phyloP scores from a whole-genome alignment of 2,329 filamentous ascomycete species.

The Neopestalotiopsis sp. region DNA sequence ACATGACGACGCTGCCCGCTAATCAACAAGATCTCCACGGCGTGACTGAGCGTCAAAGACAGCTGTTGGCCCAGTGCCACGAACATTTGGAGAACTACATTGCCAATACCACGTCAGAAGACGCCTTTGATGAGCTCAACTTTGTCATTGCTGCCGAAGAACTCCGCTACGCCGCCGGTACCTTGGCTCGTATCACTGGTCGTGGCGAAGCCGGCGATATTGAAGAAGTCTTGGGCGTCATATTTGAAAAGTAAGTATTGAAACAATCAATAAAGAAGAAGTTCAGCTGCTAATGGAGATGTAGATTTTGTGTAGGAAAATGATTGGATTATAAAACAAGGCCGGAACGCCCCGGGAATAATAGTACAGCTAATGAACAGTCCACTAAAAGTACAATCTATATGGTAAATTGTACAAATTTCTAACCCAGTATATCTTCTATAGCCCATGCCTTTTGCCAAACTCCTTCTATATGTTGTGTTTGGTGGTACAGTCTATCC shows the following conservation, averaged over 20 bases:
- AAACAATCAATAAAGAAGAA: constrained; percentile 15
- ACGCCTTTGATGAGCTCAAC: constrained; percentile 25
- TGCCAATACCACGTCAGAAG: constrained; percentile 51
- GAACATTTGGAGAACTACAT: constrained; percentile 77
- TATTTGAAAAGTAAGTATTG: constrained; percentile 88
- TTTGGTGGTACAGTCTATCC: constrained; percentile 12
- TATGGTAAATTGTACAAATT: neutral
- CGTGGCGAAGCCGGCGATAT: constrained; percentile 86
- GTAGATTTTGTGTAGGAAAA: constrained; percentile 63
- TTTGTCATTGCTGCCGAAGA: constrained; percentile 77
- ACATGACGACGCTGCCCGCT: constrained; percentile 73
- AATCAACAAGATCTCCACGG: constrained; percentile 85
- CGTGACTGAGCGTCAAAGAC: constrained; percentile 86
- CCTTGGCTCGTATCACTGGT: constrained; percentile 86
- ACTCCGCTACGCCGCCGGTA: constrained; percentile 79
- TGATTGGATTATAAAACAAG: constrained; percentile 34
- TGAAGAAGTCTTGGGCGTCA: constrained; percentile 93
- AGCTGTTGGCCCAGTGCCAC: constrained; percentile 78
- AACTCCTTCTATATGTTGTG: constrained; percentile 2
- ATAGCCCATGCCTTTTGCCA: neutral
- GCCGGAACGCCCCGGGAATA: neutral
- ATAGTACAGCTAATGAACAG: neutral
- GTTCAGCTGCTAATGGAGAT: constrained; percentile 18
- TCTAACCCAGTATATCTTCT: neutral
- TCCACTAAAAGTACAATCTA: constrained; percentile 1